Evolutionary conservation across 2,329 filamentous ascomycete species (phyloP), one percentile per base, ranked within the genome.

Genomic region (Tolypocladium guangdongense): DNA sequence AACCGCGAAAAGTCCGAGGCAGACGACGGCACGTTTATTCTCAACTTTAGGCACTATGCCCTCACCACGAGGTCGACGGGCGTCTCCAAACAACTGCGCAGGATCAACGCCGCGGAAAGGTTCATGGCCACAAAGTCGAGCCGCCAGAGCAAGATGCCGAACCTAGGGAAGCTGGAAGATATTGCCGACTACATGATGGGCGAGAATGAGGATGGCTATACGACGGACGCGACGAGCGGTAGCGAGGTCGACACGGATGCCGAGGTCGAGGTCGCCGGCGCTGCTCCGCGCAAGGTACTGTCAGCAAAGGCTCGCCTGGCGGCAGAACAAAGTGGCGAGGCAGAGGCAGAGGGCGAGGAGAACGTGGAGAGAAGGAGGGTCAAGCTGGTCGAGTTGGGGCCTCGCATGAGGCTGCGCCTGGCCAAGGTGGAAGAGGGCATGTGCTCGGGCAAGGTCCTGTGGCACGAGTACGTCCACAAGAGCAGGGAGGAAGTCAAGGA

Each of bases 351-450:
- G 52, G 74, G 77, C 60, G 70, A 76, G 61, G 71, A 79, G 49
- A 76, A 76, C 33, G 86, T 95, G 7, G 88, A 96, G 71, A 88
- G 89, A 62, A 83, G 90, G 46, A 91, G 88, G 0, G 88, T 99
- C 24, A 96, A 95, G 67, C 76, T 99, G 7, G 85, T 95, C 4
- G 93, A 99, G 71, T 74, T 99, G 0, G 93, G 93, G 0, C 93
- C 93, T 1, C 83, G 93, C 52, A 86, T 99, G 87, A 86, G 82
- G 56, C 74, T 99, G 41, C 83, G 92, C 35, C 76, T 99, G 71
- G 91, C 90, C 53, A 99, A 99, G 74, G 91, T 99, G 5, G 93
- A 99, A 66, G 93, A 99, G 62, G 93, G 92, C 1, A 71, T 97
- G 7, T 96, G 90, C 63, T 80, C 81, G 30, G 93, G 93, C 50